Percentiles rank a stretch among this genome's conserved stretches.
Evolutionary conservation across 1,139 yeast genomes (phyloP).

Genomic region (Maudiozyma humilis): DNA sequence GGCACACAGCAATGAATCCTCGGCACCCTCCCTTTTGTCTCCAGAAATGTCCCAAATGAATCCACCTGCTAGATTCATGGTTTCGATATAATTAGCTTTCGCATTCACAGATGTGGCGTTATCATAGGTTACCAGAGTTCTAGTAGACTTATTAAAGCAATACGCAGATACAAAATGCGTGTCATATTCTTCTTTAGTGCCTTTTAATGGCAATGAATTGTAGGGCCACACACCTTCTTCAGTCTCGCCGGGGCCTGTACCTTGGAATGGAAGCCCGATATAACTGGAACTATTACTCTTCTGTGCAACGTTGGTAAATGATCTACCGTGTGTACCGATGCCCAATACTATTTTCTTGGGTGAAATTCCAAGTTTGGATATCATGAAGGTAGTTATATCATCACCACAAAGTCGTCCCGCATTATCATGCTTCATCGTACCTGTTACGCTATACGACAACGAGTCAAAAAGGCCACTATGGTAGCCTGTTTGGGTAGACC

Average conservation of each 20-base stretch:
- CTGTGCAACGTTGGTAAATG: slow-evolving; percentile 41
- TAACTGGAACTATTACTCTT: slow-evolving; percentile 16
- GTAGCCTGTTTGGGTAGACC: slow-evolving; percentile 56
- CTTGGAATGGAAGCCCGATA: slow-evolving; percentile 39
- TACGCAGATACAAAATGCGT: slow-evolving; percentile 48
- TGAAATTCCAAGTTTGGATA: slow-evolving; percentile 35
- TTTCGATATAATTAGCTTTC: slow-evolving; percentile 54
- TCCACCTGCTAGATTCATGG: slow-evolving; percentile 61
- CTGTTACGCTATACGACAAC: slow-evolving; percentile 10
- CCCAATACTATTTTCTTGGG: slow-evolving; percentile 62
- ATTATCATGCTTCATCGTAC: slow-evolving; percentile 25
- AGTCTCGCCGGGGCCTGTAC: slow-evolving; percentile 42
- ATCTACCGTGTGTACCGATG: slow-evolving; percentile 81
- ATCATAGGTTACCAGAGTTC: slow-evolving; percentile 57
- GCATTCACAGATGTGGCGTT: slow-evolving; percentile 42
- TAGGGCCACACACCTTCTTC: slow-evolving; percentile 49
- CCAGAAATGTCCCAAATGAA: slow-evolving; percentile 96
- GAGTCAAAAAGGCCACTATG: slow-evolving; percentile 58
- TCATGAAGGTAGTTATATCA: slow-evolving; percentile 42
- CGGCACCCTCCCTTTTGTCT: slow-evolving; percentile 36
- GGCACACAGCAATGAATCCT: slow-evolving; percentile 35
- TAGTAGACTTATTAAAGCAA: slow-evolving; percentile 38
- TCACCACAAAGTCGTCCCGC: slow-evolving; percentile 43
- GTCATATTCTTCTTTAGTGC: slow-evolving; percentile 45
- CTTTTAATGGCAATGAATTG: slow-evolving; percentile 42